Conservation (phyloP, 306 rosid species). For the Trifolium repens region DNA sequence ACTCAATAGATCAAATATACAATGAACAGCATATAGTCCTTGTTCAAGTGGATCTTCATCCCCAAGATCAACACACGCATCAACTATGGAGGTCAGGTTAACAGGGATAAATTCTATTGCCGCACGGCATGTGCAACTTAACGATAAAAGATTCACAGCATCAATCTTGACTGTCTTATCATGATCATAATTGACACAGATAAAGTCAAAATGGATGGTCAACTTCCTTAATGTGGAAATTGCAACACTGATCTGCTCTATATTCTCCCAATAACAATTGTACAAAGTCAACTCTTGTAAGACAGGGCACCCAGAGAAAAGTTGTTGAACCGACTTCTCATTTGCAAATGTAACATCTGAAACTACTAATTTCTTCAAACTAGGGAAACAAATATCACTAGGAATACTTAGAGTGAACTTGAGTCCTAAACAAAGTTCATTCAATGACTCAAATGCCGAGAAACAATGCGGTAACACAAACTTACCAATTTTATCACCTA, state of each 20-base stretch:
- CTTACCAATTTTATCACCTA: not conserved
- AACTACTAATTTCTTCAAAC: slow-evolving; percentile 14
- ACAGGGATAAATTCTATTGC: slow-evolving; percentile 2
- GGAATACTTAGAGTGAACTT: not conserved
- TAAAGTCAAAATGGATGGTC: not conserved
- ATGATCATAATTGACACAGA: not conserved
- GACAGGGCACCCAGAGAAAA: slow-evolving; percentile 18
- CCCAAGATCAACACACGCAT: slow-evolving; percentile 3
- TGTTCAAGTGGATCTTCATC: not conserved
- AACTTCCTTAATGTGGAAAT: slow-evolving; percentile 19
- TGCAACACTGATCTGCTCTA: not conserved
- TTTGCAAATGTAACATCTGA: slow-evolving; percentile 11
- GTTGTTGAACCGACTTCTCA: slow-evolving; percentile 12
- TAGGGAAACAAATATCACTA: not conserved
- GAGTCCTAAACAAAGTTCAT: not conserved
- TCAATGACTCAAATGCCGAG: slow-evolving; percentile 21
- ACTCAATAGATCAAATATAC: slow-evolving; percentile 11
- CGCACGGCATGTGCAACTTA: not conserved
- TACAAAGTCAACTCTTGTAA: slow-evolving; percentile 10
- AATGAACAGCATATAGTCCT: not conserved
- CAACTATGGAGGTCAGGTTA: slow-evolving; percentile 20
- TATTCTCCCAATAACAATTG: not conserved
- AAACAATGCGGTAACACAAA: slow-evolving; percentile 18
- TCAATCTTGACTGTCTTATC: slow-evolving; percentile 20
- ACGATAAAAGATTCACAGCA: slow-evolving; percentile 23